Base-by-base conservation (phyloP, 331 rosid species). In the Malus hybrid region DNA sequence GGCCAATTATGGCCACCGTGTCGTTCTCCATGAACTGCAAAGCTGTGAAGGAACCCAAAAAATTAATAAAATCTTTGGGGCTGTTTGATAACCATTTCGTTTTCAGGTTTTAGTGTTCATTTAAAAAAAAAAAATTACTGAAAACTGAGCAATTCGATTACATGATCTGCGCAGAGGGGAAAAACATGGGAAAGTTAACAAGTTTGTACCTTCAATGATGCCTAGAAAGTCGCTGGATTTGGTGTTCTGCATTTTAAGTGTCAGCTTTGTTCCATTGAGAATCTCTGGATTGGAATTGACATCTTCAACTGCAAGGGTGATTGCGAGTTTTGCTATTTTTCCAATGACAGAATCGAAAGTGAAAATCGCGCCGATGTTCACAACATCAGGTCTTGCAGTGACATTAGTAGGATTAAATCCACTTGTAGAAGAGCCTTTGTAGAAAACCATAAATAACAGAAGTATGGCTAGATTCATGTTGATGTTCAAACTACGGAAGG, bases 391-490 rank as follows among this genome's bases (percentile, higher is more conserved):
- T 59, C 86, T 86, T 20, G 79, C 55, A 24, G 76, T 19, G 67
- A 80, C 70, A 69, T 83, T 79, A 63, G 42, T 71, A 74, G 48
- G 71, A 71, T 28, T 63, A n/a, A 62, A 70, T 56, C 60, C 91
- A 65, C 67, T 55, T n/a, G 87, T 83, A 36, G 72, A 80, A 68
- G 72, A 80, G 15, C 84, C 89, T 52, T 46, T 82, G 69, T 60
- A 80, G 64, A 82, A 76, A 82, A 82, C 76, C 79, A 81, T 46
- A 39, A 88, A 78, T 11, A 81, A 75, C 76, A 88, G 76, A 73
- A 86, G 29, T 86, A 85, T 78, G 75, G 86, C 82, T 76, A 20
- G 52, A 46, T 28, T 75, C 98, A 90, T 88, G 80, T 75, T 81
- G 50, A 66, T 73, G 33, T 67, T 11, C 80, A 71, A 42, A 18